phyloP scores from a whole-genome alignment of 495 filamentous ascomycete species.

The Lasiosphaeria ovina region DNA sequence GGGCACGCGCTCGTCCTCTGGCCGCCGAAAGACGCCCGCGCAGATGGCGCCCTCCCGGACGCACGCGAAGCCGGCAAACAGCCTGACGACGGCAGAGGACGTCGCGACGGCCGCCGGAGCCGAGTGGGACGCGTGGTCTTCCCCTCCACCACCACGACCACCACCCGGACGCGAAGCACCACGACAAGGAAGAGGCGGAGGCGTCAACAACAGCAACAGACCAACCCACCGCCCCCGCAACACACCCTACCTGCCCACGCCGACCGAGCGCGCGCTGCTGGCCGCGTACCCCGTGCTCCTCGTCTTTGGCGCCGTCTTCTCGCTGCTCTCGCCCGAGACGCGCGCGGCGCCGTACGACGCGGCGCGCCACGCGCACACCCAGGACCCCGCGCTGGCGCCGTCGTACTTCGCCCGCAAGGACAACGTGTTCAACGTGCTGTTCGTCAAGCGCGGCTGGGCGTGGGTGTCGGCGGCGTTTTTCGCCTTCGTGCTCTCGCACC shows the following conservation, averaged over 20 bases:
- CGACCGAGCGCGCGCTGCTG: slow-evolving; percentile 60
- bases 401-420: slow-evolving; percentile 90
- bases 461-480: slow-evolving; percentile 74
- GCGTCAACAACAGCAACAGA: slow-evolving; percentile 7
- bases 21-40: neutral
- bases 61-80: neutral
- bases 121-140: too few relatives aligned
- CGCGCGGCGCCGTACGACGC: slow-evolving; percentile 57
- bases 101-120: neutral
- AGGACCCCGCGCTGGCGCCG: slow-evolving; percentile 55
- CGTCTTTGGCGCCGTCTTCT: slow-evolving; percentile 75
- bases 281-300: slow-evolving; percentile 74
- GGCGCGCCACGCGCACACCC: slow-evolving; percentile 52
- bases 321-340: slow-evolving; percentile 68
- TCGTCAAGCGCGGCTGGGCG: slow-evolving; percentile 93
- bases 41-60: neutral
- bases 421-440: slow-evolving; percentile 86
- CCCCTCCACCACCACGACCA: neutral
- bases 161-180: neutral
- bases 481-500: slow-evolving; percentile 60
- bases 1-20: neutral
- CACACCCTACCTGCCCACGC: slow-evolving; percentile 57
- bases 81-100: neutral
- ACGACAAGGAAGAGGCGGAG: slow-evolving; percentile 2
- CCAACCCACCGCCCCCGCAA: slow-evolving; percentile 31